phyloP scores from a whole-genome alignment of 371 early-diverging fungal species.

The Batkoa obscura region DNA sequence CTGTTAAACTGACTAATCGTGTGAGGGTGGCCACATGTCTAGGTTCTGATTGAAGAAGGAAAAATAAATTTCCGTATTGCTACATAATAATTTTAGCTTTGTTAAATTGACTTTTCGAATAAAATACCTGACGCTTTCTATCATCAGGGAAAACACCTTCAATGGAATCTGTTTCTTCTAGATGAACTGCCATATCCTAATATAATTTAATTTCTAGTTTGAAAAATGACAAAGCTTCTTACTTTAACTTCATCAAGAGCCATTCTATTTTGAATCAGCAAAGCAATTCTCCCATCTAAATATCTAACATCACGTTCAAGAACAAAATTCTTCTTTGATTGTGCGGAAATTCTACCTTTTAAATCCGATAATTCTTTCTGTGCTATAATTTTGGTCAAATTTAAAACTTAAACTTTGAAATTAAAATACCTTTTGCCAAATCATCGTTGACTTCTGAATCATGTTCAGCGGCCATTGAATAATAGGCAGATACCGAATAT shows the following conservation, averaged over 20 bases:
- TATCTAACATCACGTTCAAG: slow-evolving; percentile 87
- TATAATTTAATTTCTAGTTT: neutral
- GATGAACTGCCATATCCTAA: slow-evolving; percentile 50
- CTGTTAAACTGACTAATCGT: slow-evolving; percentile 60
- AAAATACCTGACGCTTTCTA: slow-evolving; percentile 48
- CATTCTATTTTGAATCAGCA: slow-evolving; percentile 86
- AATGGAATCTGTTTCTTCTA: slow-evolving; percentile 50
- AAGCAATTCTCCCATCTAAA: slow-evolving; percentile 79
- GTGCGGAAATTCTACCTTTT: slow-evolving; percentile 72
- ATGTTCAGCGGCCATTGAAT: slow-evolving; percentile 86
- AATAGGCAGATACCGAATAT: slow-evolving; percentile 72
- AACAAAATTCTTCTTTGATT: slow-evolving; percentile 89
- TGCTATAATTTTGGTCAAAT: slow-evolving; percentile 34
- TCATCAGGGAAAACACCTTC: slow-evolving; percentile 60
- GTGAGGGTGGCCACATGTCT: slow-evolving; percentile 73
- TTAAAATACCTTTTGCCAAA: slow-evolving; percentile 43
- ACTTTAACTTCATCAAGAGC: slow-evolving; percentile 54
- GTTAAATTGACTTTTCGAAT: neutral
- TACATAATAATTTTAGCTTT: slow-evolving; percentile 1
- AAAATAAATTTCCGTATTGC: slow-evolving; percentile 82
- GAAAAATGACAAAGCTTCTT: too few species aligned
- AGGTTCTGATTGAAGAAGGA: slow-evolving; percentile 80
- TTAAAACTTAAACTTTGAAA: neutral
- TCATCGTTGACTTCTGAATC: slow-evolving; percentile 88
- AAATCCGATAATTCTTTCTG: slow-evolving; percentile 70